These are phyloP conservation scores for Mortierella alpina DNA, from an alignment of 192 early-diverging fungal genomes.

Conservation along the genomic window DNA sequence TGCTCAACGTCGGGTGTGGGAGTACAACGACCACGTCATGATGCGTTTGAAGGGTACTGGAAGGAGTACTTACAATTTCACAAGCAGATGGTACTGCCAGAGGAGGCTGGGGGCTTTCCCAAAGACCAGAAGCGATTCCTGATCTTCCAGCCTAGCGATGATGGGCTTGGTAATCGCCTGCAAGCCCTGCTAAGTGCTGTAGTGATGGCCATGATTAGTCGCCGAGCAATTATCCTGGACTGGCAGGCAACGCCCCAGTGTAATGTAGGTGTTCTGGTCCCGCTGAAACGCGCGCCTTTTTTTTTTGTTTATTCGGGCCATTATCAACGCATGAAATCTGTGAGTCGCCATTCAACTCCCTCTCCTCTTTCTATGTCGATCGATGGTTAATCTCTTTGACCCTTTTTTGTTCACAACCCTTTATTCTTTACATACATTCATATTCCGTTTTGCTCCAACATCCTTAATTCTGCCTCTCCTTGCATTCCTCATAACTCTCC, in stretches of 20 bases:
- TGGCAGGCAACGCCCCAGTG: constrained; percentile 47
- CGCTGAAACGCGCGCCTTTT: too few species aligned
- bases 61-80: constrained; percentile 47
- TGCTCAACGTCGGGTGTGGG: constrained; percentile 25
- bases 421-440: too few species aligned
- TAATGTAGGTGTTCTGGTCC: constrained; percentile 37
- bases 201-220: constrained; percentile 36
- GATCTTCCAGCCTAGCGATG: constrained; percentile 48
- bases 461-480: too few species aligned
- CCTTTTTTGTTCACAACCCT: too few species aligned
- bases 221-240: constrained; percentile 43
- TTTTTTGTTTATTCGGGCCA: not conserved
- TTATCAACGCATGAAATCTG: not conserved
- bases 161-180: constrained; percentile 45
- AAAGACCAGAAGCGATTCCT: constrained; percentile 26
- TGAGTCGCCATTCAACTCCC: too few species aligned
- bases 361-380: too few species aligned
- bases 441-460: too few species aligned
- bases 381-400: too few species aligned
- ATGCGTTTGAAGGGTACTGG: constrained; percentile 42
- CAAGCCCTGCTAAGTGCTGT: constrained; percentile 46
- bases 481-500: too few species aligned
- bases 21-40: constrained; percentile 8
- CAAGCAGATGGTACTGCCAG: constrained; percentile 27
- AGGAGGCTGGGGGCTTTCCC: constrained; percentile 23